A percentile compares a stretch with the other conserved stretches of the same genome.
phyloP scores from a whole-genome alignment of 495 filamentous ascomycete species.

The Penicillium canescens region DNA sequence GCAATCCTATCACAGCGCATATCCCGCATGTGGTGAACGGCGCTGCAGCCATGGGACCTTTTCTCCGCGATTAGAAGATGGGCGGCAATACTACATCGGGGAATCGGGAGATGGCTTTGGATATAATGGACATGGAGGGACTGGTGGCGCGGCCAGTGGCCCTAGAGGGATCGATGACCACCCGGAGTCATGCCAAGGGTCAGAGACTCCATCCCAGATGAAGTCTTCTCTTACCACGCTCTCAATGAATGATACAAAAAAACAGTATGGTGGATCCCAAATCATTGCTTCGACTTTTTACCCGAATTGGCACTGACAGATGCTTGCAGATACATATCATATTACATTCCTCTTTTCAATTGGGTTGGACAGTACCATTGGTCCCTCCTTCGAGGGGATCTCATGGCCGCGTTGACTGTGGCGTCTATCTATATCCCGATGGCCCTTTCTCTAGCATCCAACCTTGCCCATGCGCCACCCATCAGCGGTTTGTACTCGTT shows the following conservation, averaged over 20 bases:
- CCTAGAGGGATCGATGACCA: constrained; percentile 14
- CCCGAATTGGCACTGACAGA: constrained; percentile 16
- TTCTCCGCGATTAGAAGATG: constrained; percentile 61
- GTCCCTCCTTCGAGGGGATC: constrained; percentile 80
- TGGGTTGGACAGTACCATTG: constrained; percentile 86
- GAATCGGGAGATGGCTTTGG: constrained; percentile 23
- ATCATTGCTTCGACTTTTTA: constrained; percentile 1
- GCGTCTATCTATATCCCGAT: constrained; percentile 98
- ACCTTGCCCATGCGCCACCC: constrained; percentile 88
- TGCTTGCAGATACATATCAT: constrained; percentile 74
- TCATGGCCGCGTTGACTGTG: constrained; percentile 84
- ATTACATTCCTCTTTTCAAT: constrained; percentile 88
- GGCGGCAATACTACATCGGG: constrained; percentile 37
- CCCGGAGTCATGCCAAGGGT: constrained; percentile 22
- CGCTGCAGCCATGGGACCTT: constrained; percentile 78
- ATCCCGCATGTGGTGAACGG: constrained; percentile 40
- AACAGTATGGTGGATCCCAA: constrained; percentile 27
- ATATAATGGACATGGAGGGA: constrained; percentile 12
- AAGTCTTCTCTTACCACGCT: constrained; percentile 29
- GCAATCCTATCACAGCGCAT: constrained; percentile 36
- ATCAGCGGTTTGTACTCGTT: constrained; percentile 97
- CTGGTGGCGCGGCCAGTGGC: constrained; percentile 9
- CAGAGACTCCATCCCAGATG: constrained; percentile 35
- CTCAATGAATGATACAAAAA: constrained; percentile 33
- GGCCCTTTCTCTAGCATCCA: constrained; percentile 90